A percentile compares a stretch with the other conserved stretches of the same genome.
Evolutionary conservation across 139 green algal genomes (phyloP).

Genomic region (Chlamydomonas applanata): DNA sequence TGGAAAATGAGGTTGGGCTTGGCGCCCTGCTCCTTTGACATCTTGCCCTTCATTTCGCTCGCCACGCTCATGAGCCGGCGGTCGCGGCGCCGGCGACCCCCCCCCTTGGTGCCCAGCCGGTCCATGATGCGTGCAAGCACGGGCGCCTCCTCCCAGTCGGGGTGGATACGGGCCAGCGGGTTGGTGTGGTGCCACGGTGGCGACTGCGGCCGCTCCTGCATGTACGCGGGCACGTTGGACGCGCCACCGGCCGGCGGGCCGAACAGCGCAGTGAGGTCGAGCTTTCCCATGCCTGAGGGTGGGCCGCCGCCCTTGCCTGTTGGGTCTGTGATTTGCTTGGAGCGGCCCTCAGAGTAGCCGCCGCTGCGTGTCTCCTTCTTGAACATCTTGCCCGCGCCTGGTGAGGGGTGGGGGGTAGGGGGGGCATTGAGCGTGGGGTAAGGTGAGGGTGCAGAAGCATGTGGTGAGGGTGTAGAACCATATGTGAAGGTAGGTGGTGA

Average conservation of each 20-base stretch:
- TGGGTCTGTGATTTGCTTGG: slow-evolving; percentile 9
- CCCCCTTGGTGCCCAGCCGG: slow-evolving; percentile 38
- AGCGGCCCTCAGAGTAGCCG: slow-evolving; percentile 14
- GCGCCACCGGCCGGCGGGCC: neutral
- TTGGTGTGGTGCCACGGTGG: slow-evolving; percentile 55
- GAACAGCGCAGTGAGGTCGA: neutral
- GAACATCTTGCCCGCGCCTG: slow-evolving; percentile 11
- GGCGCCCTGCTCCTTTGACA: slow-evolving; percentile 2
- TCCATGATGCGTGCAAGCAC: slow-evolving; percentile 50
- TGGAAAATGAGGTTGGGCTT: slow-evolving; percentile 1
- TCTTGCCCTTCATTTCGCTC: slow-evolving; percentile 12
- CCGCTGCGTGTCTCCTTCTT: slow-evolving; percentile 37
- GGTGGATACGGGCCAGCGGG: slow-evolving; percentile 47
- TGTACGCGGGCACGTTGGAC: slow-evolving; percentile 6
- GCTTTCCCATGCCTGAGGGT: neutral
- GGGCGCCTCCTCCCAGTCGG: slow-evolving; percentile 50
- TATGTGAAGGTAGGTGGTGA: neutral
- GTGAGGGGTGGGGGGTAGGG: neutral
- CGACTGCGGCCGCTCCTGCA: slow-evolving; percentile 34
- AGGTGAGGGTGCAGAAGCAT: too few species aligned
- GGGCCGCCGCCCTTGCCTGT: neutral
- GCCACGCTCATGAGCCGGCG: slow-evolving; percentile 9
- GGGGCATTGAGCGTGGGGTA: neutral
- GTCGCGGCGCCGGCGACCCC: slow-evolving; percentile 35
- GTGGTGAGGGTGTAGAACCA: too few species aligned